Base-by-base conservation (phyloP, 768 basidiomycete species). In the Auriscalpium microsporum region DNA sequence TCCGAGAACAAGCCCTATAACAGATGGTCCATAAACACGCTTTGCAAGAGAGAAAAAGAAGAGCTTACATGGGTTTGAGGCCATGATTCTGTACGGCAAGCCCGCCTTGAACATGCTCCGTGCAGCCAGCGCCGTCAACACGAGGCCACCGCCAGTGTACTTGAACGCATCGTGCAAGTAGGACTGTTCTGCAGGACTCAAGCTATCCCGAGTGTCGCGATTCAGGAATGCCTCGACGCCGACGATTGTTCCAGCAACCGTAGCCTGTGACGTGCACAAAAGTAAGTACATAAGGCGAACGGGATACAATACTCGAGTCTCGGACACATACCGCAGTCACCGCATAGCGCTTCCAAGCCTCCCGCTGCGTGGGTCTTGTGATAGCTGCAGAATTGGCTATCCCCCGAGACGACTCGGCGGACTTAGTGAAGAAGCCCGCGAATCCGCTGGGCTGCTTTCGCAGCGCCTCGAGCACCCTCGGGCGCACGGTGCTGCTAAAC, bases 61-160 rank as follows among this genome's bases (percentile, higher is more conserved):
- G 7, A 36, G 68, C 81, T 56, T 61, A 84, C 89, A 92, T 57
- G 90, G 90, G 68, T 91, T 92, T 13, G 88, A 80, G 0, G 85
- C 71, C 90, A 93, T 90, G 53, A 93, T 73, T 54, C 84, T 78
- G 71, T 82, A 82, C 65, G 2, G 89, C 84, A 53, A 80, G 80
- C 60, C 70, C 21, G 58, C 61, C 45, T 33, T 79, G 71, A 90
- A 91, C 72, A 92, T 73, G 48, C 81, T 72, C n/a, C 87, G 81
- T 3, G 92, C 92, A n/a, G 81, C 82, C 13, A 85, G 66, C 0
- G 91, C 90, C 1, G 89, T 91, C 37, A 92, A 68, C 2, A 74
- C 74, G 23, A 94, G 80, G 1, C 91, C 92, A 48, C 78, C 86
- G 10, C 86, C 91, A 7, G 90, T 90, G 63, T 91, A 94, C 64